Evolutionary conservation across 495 filamentous ascomycete species (phyloP), one percentile per base, ranked within the genome.

Genomic region (Penicillium goetzii): DNA sequence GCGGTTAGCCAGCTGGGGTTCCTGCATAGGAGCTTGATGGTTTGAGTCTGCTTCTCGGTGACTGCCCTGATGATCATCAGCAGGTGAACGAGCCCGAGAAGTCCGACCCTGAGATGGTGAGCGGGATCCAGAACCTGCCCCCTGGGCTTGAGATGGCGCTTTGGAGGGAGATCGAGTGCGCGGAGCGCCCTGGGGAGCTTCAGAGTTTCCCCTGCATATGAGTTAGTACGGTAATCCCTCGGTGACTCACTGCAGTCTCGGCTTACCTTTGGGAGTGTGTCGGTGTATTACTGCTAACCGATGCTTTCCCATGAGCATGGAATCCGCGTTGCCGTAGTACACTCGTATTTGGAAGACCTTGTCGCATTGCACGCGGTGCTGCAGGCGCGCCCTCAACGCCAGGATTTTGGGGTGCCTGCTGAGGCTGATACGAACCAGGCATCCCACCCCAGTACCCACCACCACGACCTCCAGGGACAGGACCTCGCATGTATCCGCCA

Each of bases 321-420:
- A 77, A 75, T 17, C 68, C 68, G n/a, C 80, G 72, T n/a, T 80
- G 76, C 9, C 80, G 76, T 1, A 77, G 57, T 0, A 86, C 83
- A 73, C 88, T 89, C 49, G 88, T 91, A 74, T 93, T 93, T 56
- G 90, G 88, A 23, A 89, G 83, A 19, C 93, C 93, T 69, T 94
- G 87, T 64, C 96, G 81, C 88, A 98, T 92, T 19, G 96, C 95
- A 75, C 95, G 93, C 3, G 95, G 95, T 1, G 92, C 95, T 56
- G 89, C 95, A 32, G 95, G 95, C 28, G 95, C 95, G 74, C 88
- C 88, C 74, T 84, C 86, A 49, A 90, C 88, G n/a, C 88, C 88
- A 41, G 81, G 77, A 14, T 85, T 86, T 67, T 74, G 73, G 0
- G 80, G 80, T 64, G 79, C 78, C 41, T 71, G 63, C 21, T 73